These are phyloP conservation scores for Pseudonitzschia delicatissima DNA, from an alignment of 108 stramenopile genomes.

Conservation along the genomic window DNA sequence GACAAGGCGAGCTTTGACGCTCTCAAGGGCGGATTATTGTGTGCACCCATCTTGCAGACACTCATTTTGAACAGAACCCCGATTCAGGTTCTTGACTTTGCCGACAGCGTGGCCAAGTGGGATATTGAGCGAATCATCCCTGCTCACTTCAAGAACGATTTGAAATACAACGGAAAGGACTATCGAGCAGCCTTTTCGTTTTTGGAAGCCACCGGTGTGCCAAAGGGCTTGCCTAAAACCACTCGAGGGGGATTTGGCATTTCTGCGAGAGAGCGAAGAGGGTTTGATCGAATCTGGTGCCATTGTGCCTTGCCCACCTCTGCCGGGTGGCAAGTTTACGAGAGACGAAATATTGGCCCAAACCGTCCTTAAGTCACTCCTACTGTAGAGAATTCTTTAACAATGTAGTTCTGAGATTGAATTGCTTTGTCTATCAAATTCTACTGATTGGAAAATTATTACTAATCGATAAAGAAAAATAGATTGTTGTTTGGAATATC, in stretches of 20 bases:
- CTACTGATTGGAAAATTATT: too few species aligned
- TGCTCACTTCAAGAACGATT: constrained; percentile 87
- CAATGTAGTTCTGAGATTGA: too few species aligned
- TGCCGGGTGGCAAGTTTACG: constrained; percentile 65
- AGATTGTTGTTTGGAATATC: background rate
- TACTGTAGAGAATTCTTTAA: background rate
- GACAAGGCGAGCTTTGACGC: constrained; percentile 79
- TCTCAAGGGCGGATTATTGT: constrained; percentile 75
- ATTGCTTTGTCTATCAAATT: too few species aligned
- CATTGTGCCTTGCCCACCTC: constrained; percentile 64
- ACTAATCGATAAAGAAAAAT: background rate
- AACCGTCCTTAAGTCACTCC: constrained; percentile 30
- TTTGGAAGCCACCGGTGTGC: constrained; percentile 77
- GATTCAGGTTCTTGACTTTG: constrained; percentile 81
- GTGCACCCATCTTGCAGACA: constrained; percentile 91
- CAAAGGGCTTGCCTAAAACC: constrained; percentile 75
- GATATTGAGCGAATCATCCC: constrained; percentile 84
- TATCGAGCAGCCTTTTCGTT: constrained; percentile 87
- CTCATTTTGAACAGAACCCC: constrained; percentile 88
- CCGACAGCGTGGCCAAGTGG: constrained; percentile 82
- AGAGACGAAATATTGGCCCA: constrained; percentile 70
- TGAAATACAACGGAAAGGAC: constrained; percentile 72
- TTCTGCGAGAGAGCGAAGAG: constrained; percentile 75
- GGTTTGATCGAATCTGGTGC: constrained; percentile 75
- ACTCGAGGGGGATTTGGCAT: constrained; percentile 72